phyloP scores from a whole-genome alignment of 306 rosid species.

The Castanospermum australe region DNA sequence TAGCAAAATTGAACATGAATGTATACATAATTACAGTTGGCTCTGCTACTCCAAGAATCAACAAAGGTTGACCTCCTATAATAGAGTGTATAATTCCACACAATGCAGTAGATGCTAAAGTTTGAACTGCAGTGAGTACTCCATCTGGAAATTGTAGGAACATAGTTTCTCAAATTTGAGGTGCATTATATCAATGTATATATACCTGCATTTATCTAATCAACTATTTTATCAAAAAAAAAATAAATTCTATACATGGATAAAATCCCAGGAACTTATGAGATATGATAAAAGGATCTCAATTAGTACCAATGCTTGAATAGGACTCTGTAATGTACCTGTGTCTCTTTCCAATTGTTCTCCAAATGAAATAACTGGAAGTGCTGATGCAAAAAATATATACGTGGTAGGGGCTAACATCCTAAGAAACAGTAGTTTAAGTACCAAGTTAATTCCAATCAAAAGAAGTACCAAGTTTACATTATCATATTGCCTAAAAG shows the following conservation, averaged over 20 bases:
- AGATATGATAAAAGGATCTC: background rate
- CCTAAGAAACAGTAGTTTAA: conserved; percentile 40
- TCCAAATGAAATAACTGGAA: conserved; percentile 82
- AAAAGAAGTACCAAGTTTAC: conserved; percentile 1
- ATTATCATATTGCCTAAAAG: background rate
- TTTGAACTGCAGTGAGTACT: conserved; percentile 79
- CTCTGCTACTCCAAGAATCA: conserved; percentile 87
- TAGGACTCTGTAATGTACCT: conserved; percentile 23
- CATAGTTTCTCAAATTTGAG: conserved; percentile 22
- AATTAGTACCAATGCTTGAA: background rate
- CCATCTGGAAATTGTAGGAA: conserved; percentile 54
- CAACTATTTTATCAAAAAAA: background rate
- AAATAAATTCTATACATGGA: background rate
- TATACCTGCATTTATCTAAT: background rate
- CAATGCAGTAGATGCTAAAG: conserved; percentile 75
- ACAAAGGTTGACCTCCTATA: conserved; percentile 78
- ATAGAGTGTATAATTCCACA: conserved; percentile 86
- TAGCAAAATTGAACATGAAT: conserved; percentile 80
- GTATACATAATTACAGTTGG: conserved; percentile 88
- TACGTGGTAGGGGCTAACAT: conserved; percentile 80
- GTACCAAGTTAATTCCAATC: conserved; percentile 12
- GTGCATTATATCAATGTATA: background rate
- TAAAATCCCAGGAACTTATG: background rate
- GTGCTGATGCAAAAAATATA: conserved; percentile 81
- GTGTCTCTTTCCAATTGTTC: conserved; percentile 79